Percentiles rank a stretch among this genome's conserved stretches.
These are phyloP conservation scores for Flueggea neowawraea DNA, from an alignment of 441 rosid species.

Conservation along the genomic window DNA sequence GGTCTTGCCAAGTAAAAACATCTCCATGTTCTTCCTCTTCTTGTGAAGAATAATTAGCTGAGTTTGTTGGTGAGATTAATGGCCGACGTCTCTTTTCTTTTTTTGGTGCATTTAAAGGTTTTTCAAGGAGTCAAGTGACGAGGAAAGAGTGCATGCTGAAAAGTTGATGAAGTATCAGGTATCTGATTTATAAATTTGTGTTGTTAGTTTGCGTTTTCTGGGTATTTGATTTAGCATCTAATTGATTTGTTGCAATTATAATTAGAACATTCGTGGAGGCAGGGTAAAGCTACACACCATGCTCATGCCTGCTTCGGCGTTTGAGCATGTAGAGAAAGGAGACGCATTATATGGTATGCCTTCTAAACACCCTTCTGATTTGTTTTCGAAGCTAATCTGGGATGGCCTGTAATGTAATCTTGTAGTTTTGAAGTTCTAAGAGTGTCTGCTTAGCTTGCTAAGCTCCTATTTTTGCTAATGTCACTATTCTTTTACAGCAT, in stretches of 20 bases:
- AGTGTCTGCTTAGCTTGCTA: no score
- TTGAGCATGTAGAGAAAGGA: conserved; percentile 89
- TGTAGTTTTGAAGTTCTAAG: no score
- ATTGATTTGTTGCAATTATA: background rate
- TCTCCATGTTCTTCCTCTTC: background rate
- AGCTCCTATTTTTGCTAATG: no score
- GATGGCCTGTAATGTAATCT: no score
- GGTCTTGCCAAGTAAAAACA: conserved; percentile 82
- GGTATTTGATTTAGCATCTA: background rate
- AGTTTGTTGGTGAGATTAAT: no score
- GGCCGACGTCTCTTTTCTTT: background rate
- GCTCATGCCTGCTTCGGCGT: conserved; percentile 64
- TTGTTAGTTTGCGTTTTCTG: no score
- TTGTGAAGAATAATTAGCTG: no score
- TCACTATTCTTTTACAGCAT: no score
- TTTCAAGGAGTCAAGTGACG: conserved; percentile 93
- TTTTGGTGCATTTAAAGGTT: conserved; percentile 38
- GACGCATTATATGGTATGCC: conserved; percentile 86
- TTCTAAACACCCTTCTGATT: background rate
- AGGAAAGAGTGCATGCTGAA: conserved; percentile 95
- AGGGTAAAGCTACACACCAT: conserved; percentile 77
- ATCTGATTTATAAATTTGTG: background rate
- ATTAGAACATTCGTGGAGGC: conserved; percentile 86
- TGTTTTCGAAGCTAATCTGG: no score
- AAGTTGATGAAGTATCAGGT: conserved; percentile 95